Conservation (phyloP, 768 basidiomycete genomes). For the Serendipita vermifera region DNA sequence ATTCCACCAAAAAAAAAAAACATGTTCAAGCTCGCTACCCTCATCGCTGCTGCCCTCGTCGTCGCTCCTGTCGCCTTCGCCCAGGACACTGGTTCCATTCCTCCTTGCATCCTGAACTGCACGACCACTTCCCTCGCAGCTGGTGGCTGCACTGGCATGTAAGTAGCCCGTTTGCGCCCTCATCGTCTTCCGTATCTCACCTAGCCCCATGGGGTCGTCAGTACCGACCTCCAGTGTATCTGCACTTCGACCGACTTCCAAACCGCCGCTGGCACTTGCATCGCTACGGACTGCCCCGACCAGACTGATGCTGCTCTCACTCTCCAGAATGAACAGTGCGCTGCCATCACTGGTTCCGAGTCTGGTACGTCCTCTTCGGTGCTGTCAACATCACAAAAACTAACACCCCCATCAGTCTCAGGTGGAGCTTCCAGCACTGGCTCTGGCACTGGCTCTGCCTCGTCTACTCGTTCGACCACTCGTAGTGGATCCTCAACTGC, state of each 20-base stretch:
- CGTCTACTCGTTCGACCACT: neutral
- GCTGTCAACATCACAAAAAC: neutral
- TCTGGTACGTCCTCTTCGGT: neutral
- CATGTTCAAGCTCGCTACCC: constrained; percentile 3
- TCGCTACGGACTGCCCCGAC: constrained; percentile 23
- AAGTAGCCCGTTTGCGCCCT: neutral
- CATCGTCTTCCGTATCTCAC: neutral
- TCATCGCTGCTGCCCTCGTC: constrained; percentile 5
- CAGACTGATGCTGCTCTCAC: constrained; percentile 24
- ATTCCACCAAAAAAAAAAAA: no score
- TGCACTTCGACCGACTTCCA: constrained; percentile 32
- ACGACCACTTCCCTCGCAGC: neutral
- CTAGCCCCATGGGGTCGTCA: constrained; percentile 14
- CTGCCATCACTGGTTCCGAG: neutral
- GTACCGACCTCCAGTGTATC: constrained; percentile 29
- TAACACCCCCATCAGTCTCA: no score
- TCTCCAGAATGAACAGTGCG: constrained; percentile 27
- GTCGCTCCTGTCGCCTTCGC: constrained; percentile 7
- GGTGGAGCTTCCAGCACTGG: neutral
- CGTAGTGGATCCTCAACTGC: neutral
- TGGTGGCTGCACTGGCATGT: constrained; percentile 7
- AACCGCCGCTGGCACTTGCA: constrained; percentile 22
- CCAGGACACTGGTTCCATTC: neutral
- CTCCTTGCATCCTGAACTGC: constrained; percentile 7
- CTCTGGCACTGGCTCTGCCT: neutral